Conservation (phyloP, 177 flowering plant species). For the Vitis hybrid region DNA sequence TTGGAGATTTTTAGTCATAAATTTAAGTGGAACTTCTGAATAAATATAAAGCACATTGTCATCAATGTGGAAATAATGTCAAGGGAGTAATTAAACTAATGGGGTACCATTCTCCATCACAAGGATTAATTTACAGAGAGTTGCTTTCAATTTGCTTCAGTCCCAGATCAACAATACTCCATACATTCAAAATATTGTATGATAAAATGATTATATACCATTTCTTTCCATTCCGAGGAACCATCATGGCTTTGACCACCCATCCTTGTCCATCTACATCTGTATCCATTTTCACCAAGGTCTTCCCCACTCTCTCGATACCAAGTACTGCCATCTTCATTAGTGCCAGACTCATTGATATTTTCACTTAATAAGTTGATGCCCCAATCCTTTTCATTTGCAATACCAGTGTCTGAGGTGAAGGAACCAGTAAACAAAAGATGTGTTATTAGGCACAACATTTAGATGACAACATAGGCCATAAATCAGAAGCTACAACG, state of each 20-base stretch:
- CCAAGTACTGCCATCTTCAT: conserved; percentile 97
- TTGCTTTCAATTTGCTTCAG: not conserved
- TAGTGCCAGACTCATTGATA: conserved; percentile 80
- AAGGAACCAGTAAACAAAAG: conserved; percentile 8
- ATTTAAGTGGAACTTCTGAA: too few species aligned
- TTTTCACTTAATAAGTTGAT: conserved; percentile 70
- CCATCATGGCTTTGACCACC: conserved; percentile 76
- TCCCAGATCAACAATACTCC: conserved; percentile 1
- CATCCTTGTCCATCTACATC: conserved; percentile 95
- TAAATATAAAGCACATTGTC: not conserved
- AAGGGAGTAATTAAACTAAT: too few species aligned
- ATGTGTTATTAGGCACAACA: conserved; percentile 4
- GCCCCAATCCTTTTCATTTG: conserved; percentile 96
- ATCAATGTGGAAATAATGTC: not conserved
- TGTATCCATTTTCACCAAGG: conserved; percentile 81
- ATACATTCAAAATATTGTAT: not conserved
- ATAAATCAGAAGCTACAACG: not conserved
- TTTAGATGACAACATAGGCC: conserved; percentile 7
- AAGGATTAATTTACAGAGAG: conserved; percentile 1
- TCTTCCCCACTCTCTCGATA: conserved; percentile 85
- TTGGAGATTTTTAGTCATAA: conserved; percentile 2
- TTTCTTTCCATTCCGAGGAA: conserved; percentile 92
- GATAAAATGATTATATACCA: conserved; percentile 39
- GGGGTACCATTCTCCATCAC: not conserved
- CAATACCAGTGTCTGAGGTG: conserved; percentile 87